Evolutionary conservation across 768 basidiomycete genomes (phyloP), one percentile per base, ranked within the genome.

Genomic region (Mycena haematopus): DNA sequence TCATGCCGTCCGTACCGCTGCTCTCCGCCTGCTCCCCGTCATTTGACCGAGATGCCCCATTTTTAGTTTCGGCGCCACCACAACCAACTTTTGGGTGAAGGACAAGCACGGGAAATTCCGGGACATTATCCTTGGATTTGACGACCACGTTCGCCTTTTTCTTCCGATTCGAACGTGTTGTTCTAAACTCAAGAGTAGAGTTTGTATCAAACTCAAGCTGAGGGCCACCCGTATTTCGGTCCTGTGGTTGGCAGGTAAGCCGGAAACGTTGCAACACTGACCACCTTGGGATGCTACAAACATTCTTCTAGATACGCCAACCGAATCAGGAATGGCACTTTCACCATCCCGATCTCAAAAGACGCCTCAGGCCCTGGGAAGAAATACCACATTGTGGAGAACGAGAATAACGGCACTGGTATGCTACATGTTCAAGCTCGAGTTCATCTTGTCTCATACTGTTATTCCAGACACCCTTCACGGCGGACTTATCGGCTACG

Each of bases 111-210:
- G 79, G 11, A 71, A 68, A 10, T 79, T 80, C 60, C 72, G 80
- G 35, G 83, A 84, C 69, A 75, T 84, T 22, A 69, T 82, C 9
- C 73, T 84, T 4, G 83, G 82, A 0, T 84, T 75, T 63, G 82
- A 84, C 68, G 73, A 82, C 65, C 73, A 76, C 64, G 76, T 77
- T 45, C 22, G 73, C 67, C 55, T 17, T 22, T 45, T 22, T 35
- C 29, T 35, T 13, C 8, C 29, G 19, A 33, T 14, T 31, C 29
- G 29, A 5, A 35, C 10, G 8, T 25, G 3, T 14, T 49, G 14
- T 50, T 31, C 27, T 58, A 29, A 24, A 19, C 35, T 8, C 11
- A n/a, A 15, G 22, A 53, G 21, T 45, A 77, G 75, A 74, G 74
- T 17, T 61, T 77, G 60, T 78, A 79, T 60, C 69, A 72, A 67